Conservation (phyloP, 2,329 filamentous ascomycete species). For the Phialophora verrucosa region DNA sequence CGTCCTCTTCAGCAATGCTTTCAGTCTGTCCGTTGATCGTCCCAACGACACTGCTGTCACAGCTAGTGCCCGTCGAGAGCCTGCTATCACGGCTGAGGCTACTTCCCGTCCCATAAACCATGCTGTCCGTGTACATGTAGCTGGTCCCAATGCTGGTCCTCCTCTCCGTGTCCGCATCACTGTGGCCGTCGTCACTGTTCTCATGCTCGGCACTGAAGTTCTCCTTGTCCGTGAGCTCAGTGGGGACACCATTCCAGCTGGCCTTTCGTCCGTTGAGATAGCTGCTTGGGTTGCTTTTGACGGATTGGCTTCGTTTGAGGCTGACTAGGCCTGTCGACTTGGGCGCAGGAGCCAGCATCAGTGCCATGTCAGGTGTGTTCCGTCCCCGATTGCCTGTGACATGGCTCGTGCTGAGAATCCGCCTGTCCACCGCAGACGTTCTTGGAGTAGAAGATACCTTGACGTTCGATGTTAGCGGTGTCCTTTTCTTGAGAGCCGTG, state of each 20-base stretch:
- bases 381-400: slow-evolving; percentile 72
- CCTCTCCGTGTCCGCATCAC: slow-evolving; percentile 57
- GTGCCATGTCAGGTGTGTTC: slow-evolving; percentile 52
- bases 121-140: slow-evolving; percentile 49
- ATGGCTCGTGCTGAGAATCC: slow-evolving; percentile 89
- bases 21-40: slow-evolving; percentile 42
- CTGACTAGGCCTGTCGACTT: slow-evolving; percentile 55
- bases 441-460: slow-evolving; percentile 54
- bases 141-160: slow-evolving; percentile 48
- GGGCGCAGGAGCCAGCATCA: slow-evolving; percentile 41
- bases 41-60: slow-evolving; percentile 48
- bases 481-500: slow-evolving; percentile 59
- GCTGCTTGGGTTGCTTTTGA: slow-evolving; percentile 64
- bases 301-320: slow-evolving; percentile 78
- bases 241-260: slow-evolving; percentile 66
- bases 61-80: slow-evolving; percentile 42
- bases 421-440: slow-evolving; percentile 62
- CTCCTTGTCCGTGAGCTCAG: slow-evolving; percentile 60
- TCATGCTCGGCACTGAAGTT: slow-evolving; percentile 66
- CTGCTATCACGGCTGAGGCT: slow-evolving; percentile 45
- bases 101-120: slow-evolving; percentile 50
- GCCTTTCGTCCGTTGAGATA: slow-evolving; percentile 64
- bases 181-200: slow-evolving; percentile 50
- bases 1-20: slow-evolving; percentile 42
- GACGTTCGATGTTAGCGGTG: slow-evolving; percentile 47